Percentiles rank a stretch among this genome's conserved stretches.
Evolutionary conservation across 2,329 filamentous ascomycete genomes (phyloP).

Genomic region (Verticillium isaacii): DNA sequence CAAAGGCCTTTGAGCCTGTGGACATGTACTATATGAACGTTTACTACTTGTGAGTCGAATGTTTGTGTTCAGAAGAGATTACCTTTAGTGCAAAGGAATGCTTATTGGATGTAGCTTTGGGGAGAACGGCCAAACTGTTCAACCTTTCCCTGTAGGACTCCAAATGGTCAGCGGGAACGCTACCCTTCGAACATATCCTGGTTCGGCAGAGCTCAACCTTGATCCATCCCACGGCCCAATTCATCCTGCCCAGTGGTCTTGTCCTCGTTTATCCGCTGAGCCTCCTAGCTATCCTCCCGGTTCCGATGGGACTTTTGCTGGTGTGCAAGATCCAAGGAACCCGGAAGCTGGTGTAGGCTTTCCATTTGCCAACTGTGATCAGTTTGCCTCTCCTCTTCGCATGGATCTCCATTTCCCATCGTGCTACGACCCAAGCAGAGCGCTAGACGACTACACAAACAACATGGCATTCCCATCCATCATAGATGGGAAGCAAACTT

Average conservation of each 20-base stretch:
- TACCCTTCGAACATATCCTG: constrained; percentile 50
- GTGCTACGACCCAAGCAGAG: constrained; percentile 64
- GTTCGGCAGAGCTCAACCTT: constrained; percentile 41
- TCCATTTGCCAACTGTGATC: constrained; percentile 64
- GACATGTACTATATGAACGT: constrained; percentile 67
- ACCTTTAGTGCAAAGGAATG: no score
- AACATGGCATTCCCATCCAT: constrained; percentile 61
- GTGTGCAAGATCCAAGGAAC: constrained; percentile 51
- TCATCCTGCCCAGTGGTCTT: constrained; percentile 55
- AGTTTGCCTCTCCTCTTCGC: constrained; percentile 55
- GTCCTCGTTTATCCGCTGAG: constrained; percentile 46
- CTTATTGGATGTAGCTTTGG: constrained; percentile 42
- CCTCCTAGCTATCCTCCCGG: constrained; percentile 47
- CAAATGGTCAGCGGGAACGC: constrained; percentile 67
- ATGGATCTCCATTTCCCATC: constrained; percentile 68
- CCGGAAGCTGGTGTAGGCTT: constrained; percentile 57
- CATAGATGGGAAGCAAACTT: constrained; percentile 35
- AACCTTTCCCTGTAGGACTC: constrained; percentile 65
- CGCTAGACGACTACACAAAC: constrained; percentile 53
- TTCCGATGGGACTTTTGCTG: constrained; percentile 51
- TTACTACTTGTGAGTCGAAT: constrained; percentile 60
- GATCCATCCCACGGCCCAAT: constrained; percentile 47
- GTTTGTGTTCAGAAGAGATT: no score
- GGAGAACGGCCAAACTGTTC: constrained; percentile 57
- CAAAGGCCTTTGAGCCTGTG: constrained; percentile 62